Evolutionary conservation across 768 basidiomycete genomes (phyloP).

Genomic region (Rhodotorula babjevae): DNA sequence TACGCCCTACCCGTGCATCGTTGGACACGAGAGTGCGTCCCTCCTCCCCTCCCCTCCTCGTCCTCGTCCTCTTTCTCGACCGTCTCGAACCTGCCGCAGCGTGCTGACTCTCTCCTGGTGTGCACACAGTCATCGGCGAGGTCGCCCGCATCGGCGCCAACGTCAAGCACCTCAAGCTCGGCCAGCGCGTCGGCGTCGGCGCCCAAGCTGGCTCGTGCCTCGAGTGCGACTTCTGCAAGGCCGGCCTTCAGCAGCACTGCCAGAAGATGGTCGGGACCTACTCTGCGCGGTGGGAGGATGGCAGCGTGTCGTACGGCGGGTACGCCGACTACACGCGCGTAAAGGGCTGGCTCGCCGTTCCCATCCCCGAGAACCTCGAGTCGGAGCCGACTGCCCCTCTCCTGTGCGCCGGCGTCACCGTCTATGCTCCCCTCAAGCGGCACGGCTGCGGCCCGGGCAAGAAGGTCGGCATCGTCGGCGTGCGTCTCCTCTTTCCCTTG

Average conservation of each 20-base stretch:
- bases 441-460: slow-evolving; percentile 60
- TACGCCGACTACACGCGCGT: slow-evolving; percentile 47
- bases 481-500: too few species aligned
- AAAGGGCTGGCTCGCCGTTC: slow-evolving; percentile 47
- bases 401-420: slow-evolving; percentile 48
- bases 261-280: slow-evolving; percentile 2
- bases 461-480: slow-evolving; percentile 60
- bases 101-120: not conserved
- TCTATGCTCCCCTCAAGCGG: slow-evolving; percentile 46
- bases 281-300: slow-evolving; percentile 14
- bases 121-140: slow-evolving; percentile 44
- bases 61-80: not conserved
- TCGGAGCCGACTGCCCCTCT: slow-evolving; percentile 47
- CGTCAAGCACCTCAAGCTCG: slow-evolving; percentile 39
- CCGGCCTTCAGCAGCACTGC: slow-evolving; percentile 39
- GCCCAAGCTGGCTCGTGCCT: slow-evolving; percentile 46
- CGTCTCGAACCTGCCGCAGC: not conserved
- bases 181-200: slow-evolving; percentile 50
- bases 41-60: not conserved
- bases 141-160: slow-evolving; percentile 36
- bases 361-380: slow-evolving; percentile 47
- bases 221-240: slow-evolving; percentile 39
- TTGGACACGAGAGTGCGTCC: slow-evolving; percentile 17
- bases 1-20: slow-evolving; percentile 26
- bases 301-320: slow-evolving; percentile 45